A percentile compares a stretch with the other conserved stretches of the same genome.
These are phyloP conservation scores for Globisporangium orthogonon DNA, from an alignment of 352 stramenopile genomes.

Conservation along the genomic window DNA sequence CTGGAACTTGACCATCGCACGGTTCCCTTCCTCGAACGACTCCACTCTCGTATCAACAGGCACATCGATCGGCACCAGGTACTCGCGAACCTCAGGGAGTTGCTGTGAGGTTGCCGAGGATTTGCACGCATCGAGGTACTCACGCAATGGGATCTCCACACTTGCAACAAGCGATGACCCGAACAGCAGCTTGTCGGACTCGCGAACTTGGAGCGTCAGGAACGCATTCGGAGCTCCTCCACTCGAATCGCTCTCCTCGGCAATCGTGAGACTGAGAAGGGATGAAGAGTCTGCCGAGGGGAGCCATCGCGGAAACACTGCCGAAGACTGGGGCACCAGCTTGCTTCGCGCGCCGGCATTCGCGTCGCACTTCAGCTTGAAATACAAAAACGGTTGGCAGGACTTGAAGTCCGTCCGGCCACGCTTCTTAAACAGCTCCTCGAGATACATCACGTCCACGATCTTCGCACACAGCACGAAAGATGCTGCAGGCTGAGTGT, in stretches of 20 bases:
- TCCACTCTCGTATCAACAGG: neutral
- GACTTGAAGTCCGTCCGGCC: conserved; percentile 37
- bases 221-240: conserved; percentile 13
- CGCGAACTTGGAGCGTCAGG: conserved; percentile 57
- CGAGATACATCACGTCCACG: conserved; percentile 40
- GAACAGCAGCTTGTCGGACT: conserved; percentile 66
- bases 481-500: neutral
- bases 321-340: conserved; percentile 31
- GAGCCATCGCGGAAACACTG: conserved; percentile 63
- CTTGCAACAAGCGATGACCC: conserved; percentile 57
- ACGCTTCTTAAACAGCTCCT: conserved; percentile 44
- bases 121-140: conserved; percentile 38
- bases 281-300: conserved; percentile 24
- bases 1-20: conserved; percentile 35
- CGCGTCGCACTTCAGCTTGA: conserved; percentile 24
- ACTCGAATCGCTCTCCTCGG: neutral
- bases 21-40: conserved; percentile 10
- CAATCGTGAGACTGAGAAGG: conserved; percentile 31
- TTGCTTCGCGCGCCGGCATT: conserved; percentile 28
- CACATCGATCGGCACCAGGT: conserved; percentile 36
- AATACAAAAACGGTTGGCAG: conserved; percentile 42
- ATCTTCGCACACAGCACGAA: conserved; percentile 35
- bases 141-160: conserved; percentile 35
- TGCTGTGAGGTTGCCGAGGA: conserved; percentile 7
- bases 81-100: conserved; percentile 34